A percentile compares a stretch with the other conserved stretches of the same genome.
Conservation (phyloP, 208 protist genomes). For the Phytomonas francai region DNA sequence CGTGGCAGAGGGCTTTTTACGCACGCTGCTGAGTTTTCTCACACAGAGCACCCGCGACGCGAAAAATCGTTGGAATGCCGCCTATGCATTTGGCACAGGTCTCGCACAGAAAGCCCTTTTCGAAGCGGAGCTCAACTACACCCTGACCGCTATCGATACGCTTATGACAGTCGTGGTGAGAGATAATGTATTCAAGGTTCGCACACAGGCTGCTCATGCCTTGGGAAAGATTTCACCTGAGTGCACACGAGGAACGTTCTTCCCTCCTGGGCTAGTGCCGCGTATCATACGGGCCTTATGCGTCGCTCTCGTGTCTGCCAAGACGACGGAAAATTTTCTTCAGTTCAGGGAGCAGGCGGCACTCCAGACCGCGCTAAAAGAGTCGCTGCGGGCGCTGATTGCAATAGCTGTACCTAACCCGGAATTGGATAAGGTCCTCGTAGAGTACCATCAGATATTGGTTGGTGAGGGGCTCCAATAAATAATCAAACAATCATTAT, state of each 20-base stretch:
- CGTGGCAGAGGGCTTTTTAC: conserved; percentile 65
- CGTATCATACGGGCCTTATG: conserved; percentile 51
- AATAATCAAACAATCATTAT: background rate
- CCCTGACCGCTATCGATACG: conserved; percentile 37
- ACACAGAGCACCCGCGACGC: conserved; percentile 22
- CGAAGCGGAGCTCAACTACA: conserved; percentile 52
- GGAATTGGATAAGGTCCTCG: conserved; percentile 45
- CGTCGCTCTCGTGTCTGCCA: conserved; percentile 32
- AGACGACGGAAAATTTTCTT: conserved; percentile 43
- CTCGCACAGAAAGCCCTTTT: conserved; percentile 46
- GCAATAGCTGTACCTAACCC: conserved; percentile 38
- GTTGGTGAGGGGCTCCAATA: conserved; percentile 39
- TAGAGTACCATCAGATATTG: conserved; percentile 35
- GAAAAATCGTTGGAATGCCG: conserved; percentile 78
- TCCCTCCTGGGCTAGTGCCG: conserved; percentile 29
- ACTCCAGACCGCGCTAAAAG: conserved; percentile 29
- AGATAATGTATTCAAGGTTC: conserved; percentile 78
- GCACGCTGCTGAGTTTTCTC: conserved; percentile 43
- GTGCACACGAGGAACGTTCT: conserved; percentile 26
- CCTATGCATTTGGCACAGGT: conserved; percentile 51
- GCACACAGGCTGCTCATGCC: conserved; percentile 61
- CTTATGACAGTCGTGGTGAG: conserved; percentile 37
- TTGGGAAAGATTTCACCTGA: conserved; percentile 21
- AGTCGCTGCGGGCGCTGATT: conserved; percentile 32
- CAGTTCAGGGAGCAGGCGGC: conserved; percentile 65